phyloP scores from a whole-genome alignment of 1,284 basidiomycete species.

The Inonotus obliquus region DNA sequence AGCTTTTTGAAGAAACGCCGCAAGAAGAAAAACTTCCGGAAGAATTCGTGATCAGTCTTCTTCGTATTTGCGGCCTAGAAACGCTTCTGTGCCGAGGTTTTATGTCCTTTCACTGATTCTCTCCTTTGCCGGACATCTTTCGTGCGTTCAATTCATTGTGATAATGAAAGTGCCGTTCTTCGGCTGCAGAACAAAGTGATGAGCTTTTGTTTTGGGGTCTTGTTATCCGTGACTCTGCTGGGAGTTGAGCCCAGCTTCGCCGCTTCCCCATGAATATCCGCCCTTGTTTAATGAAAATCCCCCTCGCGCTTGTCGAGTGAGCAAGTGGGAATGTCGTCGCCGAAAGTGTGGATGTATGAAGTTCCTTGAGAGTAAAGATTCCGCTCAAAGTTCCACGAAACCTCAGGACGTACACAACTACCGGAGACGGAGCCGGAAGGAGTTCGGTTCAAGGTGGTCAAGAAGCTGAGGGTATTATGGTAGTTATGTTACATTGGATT shows the following conservation, averaged over 20 bases:
- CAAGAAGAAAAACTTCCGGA: neutral
- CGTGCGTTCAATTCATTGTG: neutral
- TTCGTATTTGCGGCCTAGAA: neutral
- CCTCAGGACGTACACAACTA: conserved; percentile 4
- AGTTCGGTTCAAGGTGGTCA: conserved; percentile 11
- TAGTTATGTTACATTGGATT: neutral
- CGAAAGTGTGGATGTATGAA: conserved; percentile 4
- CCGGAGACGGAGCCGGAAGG: conserved; percentile 15
- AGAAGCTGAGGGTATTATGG: neutral
- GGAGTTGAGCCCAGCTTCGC: neutral
- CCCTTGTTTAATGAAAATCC: neutral
- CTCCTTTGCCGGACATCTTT: neutral
- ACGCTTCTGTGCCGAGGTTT: neutral
- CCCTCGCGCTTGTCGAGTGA: neutral
- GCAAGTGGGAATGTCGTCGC: neutral
- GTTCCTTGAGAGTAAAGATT: neutral
- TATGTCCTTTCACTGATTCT: neutral
- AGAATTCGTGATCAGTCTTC: neutral
- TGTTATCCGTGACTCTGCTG: neutral
- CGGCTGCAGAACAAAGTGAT: too few species aligned
- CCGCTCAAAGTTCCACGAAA: neutral
- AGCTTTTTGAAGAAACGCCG: neutral
- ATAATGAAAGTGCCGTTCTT: neutral
- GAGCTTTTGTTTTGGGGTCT: too few species aligned
- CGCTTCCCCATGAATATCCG: neutral